Base-by-base conservation (phyloP, 1,284 basidiomycete species). In the Acaromyces ingoldii region DNA sequence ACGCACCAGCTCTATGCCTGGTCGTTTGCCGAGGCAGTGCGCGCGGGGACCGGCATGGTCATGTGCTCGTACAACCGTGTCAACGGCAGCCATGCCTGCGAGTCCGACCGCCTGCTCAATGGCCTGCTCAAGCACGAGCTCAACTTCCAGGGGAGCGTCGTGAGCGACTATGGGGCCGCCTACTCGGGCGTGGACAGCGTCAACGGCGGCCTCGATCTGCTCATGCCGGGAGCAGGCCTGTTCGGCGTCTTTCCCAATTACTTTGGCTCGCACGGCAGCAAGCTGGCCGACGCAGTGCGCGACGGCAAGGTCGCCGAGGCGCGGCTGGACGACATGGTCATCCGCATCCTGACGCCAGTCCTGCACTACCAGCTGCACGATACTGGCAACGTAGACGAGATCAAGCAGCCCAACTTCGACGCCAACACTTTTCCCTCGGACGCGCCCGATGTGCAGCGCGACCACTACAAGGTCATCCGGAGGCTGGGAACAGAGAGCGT, bases 141-240 rank as follows among this genome's bases (percentile, higher is more conserved):
- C 51, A 85, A 84, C 2, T 91, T 89, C 80, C 84, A 85, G 74
- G 88, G 88, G 22, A 86, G 81, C 63, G 78, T 84, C 46, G 79
- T 82, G 76, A 66, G 63, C 17, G 63, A 67, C 36, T 70, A 59
- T 60, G 63, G 65, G 59, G 64, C 24, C 13, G 57, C 60, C 40
- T 57, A 61, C 21, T 56, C 61, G 19, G 60, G 77, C 3, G 67
- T 68, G 2, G 70, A 70, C 17, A 74, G 77, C 78, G 19, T 80
- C 82, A 82, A 81, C 57, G 76, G 78, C 11, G 88, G 88, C 17
- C 78, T 90, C 21, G 88, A 87, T 71, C 76, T 79, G 76, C 73
- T 74, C 41, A 78, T 79, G 79, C 78, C 79, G 0, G 74, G 76
- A 9, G 60, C 58, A 17, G 53, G 57, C 10, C 29, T 36, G 6